Percentiles rank a stretch among this genome's conserved stretches.
Conservation (phyloP, 2,329 filamentous ascomycete genomes). For the Scorias spongiosa region DNA sequence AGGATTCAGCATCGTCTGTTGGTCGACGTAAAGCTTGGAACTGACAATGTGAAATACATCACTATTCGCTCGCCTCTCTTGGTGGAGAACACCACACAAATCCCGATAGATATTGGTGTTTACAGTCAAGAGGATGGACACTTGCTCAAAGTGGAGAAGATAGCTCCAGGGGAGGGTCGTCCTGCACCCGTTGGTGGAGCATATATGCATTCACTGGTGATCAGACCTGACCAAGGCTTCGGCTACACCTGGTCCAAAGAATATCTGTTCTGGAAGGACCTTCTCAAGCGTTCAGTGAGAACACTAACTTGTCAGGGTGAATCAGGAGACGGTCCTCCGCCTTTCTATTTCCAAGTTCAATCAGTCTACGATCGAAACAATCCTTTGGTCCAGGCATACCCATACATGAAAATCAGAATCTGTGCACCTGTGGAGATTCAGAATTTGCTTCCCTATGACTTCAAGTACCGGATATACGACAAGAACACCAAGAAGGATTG, state of each 20-base stretch:
- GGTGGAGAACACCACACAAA: constrained; percentile 92
- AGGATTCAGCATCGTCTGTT: constrained; percentile 75
- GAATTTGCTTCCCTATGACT: constrained; percentile 89
- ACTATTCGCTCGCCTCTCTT: constrained; percentile 83
- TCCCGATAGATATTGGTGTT: constrained; percentile 84
- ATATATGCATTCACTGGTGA: constrained; percentile 72
- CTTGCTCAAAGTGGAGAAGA: constrained; percentile 93
- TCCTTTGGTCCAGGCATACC: constrained; percentile 70
- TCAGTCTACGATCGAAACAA: constrained; percentile 72
- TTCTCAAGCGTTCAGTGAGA: constrained; percentile 68
- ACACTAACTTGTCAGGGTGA: constrained; percentile 84
- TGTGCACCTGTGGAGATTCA: constrained; percentile 89
- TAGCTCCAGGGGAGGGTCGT: constrained; percentile 75
- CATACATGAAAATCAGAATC: constrained; percentile 84
- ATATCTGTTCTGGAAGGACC: constrained; percentile 79
- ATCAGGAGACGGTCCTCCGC: constrained; percentile 56
- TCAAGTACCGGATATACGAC: constrained; percentile 98
- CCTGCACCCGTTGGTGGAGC: constrained; percentile 86
- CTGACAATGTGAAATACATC: constrained; percentile 95
- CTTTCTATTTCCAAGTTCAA: constrained; percentile 95
- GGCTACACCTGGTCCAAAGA: constrained; percentile 92
- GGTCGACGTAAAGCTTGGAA: constrained; percentile 79
- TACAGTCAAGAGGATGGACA: constrained; percentile 78
- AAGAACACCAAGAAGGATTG: constrained; percentile 98
- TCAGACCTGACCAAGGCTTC: constrained; percentile 89